phyloP scores from a whole-genome alignment of 345 rosid species.

The Corchorus olitorius region DNA sequence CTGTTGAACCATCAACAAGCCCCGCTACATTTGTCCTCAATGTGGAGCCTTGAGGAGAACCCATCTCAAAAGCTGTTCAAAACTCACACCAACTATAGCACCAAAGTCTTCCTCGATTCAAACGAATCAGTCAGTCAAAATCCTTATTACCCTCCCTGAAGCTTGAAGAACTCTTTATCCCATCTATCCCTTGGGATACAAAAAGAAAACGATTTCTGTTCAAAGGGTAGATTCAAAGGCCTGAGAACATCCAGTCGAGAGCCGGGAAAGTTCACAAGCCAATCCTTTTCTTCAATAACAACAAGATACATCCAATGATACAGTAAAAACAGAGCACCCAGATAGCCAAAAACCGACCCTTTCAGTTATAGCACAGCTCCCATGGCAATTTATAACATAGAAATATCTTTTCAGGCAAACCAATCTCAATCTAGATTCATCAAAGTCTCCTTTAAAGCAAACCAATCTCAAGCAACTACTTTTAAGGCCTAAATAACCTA shows the following conservation, averaged over 20 bases:
- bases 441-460: background rate
- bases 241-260: slow-evolving; percentile 62
- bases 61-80: slow-evolving; percentile 40
- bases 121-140: slow-evolving; percentile 18
- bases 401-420: background rate
- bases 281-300: slow-evolving; percentile 42
- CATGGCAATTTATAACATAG: slow-evolving; percentile 26
- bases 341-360: slow-evolving; percentile 27
- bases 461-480: background rate
- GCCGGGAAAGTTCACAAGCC: slow-evolving; percentile 63
- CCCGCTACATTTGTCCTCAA: slow-evolving; percentile 61
- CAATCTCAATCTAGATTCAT: background rate
- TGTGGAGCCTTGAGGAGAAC: slow-evolving; percentile 75
- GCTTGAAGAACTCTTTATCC: slow-evolving; percentile 72
- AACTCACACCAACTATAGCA: slow-evolving; percentile 19
- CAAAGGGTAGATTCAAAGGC: slow-evolving; percentile 44
- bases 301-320: slow-evolving; percentile 74
- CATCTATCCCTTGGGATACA: slow-evolving; percentile 79
- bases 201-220: slow-evolving; percentile 34
- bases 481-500: background rate
- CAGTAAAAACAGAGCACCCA: slow-evolving; percentile 25
- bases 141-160: slow-evolving; percentile 53
- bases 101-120: slow-evolving; percentile 11
- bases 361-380: slow-evolving; percentile 26
- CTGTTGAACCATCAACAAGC: slow-evolving; percentile 60